Evolutionary conservation across 352 stramenopile species (phyloP).

Genomic region (Pythium guiyangense): DNA sequence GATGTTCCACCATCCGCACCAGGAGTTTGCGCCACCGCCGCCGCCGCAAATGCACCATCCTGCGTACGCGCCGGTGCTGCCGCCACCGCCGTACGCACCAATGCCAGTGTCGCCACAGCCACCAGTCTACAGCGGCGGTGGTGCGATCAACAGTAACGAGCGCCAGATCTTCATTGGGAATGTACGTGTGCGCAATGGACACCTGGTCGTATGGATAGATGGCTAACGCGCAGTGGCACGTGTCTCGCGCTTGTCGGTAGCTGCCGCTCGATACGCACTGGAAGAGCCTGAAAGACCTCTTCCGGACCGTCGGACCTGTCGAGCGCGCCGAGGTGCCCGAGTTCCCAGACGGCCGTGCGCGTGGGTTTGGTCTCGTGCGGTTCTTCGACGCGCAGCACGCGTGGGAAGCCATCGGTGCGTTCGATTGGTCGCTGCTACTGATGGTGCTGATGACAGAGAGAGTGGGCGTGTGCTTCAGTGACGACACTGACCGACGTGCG

Average conservation of each 20-base stretch:
- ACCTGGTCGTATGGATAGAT: background rate
- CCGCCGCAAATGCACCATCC: background rate
- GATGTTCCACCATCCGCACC: constrained; percentile 1
- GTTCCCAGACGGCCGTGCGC: constrained; percentile 53
- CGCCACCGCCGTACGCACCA: constrained; percentile 2
- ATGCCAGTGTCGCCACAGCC: background rate
- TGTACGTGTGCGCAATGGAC: too few relatives aligned
- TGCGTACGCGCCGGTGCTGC: constrained; percentile 1
- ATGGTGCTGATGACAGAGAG: too few relatives aligned
- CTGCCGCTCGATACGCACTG: constrained; percentile 63
- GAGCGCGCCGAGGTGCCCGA: constrained; percentile 60
- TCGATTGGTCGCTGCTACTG: background rate
- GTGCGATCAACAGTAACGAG: constrained; percentile 14
- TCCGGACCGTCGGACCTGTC: constrained; percentile 56
- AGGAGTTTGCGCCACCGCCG: background rate
- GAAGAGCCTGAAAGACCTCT: constrained; percentile 68
- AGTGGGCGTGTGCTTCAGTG: background rate
- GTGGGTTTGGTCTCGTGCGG: constrained; percentile 69
- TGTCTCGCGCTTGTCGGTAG: constrained; percentile 23
- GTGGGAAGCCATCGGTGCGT: constrained; percentile 58
- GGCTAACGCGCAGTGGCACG: background rate
- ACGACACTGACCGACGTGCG: background rate
- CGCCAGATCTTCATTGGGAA: constrained; percentile 75
- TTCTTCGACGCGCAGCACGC: constrained; percentile 49
- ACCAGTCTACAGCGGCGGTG: constrained; percentile 2